Base-by-base conservation (phyloP, 495 filamentous ascomycete species). In the Penicillium samsonianum region DNA sequence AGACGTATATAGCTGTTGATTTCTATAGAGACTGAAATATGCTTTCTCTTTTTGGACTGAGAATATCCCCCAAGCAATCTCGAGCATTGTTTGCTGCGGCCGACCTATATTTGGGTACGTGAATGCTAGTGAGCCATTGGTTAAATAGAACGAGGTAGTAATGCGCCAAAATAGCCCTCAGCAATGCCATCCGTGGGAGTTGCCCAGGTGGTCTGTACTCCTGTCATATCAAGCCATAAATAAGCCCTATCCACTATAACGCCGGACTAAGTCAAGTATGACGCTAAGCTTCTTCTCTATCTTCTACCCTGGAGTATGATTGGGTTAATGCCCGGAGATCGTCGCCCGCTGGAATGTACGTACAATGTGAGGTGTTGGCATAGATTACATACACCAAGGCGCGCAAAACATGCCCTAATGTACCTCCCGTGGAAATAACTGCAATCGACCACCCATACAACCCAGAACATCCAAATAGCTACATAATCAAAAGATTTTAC, bases 191-290 rank as follows among this genome's bases (percentile, higher is more conserved):
- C 42, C 28, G 17, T 25, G 52, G 31, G 4, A 10, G 12, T 46
- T n/a, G n/a, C n/a, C n/a, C n/a, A n/a, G n/a, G n/a, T 38, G 42
- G 52, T 46, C 20, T 20, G 20, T 26, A 17, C 28, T 46, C 41
- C 41, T 55, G 52, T 55, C 52, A 55, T 55, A 26, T 55, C n/a
- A n/a, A 55, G 41, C 30, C 33, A 37, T n/a, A 37, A 1, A 37
- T 19, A 40, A 38, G 35, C 14, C 5, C 35, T 11, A 19, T 26
- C 33, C 37, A 26, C 20, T 26, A 38, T 12, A n/a, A 9, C 22
- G 33, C 48, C 33, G 19, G 16, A 37, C 19, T 11, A 26, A 37
- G 28, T 10, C 4, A 26, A 54, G 40, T 7, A 33, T 26, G 35
- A 35, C 14, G 30, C 16, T 12, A 26, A 28, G 22, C 31, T 25